A percentile compares a stretch with the other conserved stretches of the same genome.
Evolutionary conservation across 2,329 filamentous ascomycete species (phyloP).

Genomic region (Phaeosphaeriaceae sp.): DNA sequence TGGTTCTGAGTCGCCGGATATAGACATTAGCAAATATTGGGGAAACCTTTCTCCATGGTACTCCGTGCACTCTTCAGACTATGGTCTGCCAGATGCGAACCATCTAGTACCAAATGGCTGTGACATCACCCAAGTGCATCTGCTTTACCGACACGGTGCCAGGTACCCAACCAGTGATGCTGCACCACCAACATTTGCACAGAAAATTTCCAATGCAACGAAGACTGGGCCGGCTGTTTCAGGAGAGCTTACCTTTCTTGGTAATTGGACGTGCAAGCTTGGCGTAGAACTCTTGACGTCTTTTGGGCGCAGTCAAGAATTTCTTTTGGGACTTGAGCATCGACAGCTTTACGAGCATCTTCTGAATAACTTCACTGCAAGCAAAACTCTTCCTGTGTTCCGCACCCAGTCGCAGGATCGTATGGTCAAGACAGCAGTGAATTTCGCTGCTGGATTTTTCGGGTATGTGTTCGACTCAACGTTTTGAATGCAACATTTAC

Average conservation of each 20-base stretch:
- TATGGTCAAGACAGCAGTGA: conserved; percentile 42
- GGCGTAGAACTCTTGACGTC: conserved; percentile 40
- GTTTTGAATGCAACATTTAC: no score
- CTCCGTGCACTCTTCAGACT: conserved; percentile 35
- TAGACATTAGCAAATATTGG: conserved; percentile 41
- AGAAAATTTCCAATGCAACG: conserved; percentile 34
- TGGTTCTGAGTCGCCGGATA: conserved; percentile 18
- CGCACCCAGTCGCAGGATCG: conserved; percentile 39
- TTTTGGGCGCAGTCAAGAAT: conserved; percentile 46
- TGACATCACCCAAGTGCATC: conserved; percentile 35
- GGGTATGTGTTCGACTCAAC: conserved; percentile 6
- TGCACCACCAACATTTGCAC: conserved; percentile 30
- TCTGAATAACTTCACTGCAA: conserved; percentile 53
- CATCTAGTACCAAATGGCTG: conserved; percentile 35
- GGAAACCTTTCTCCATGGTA: conserved; percentile 41
- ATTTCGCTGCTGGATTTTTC: conserved; percentile 43
- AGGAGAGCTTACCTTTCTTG: conserved; percentile 35
- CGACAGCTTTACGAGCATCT: conserved; percentile 52
- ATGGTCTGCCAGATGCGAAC: conserved; percentile 33
- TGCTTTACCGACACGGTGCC: conserved; percentile 40
- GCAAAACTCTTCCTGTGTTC: conserved; percentile 49
- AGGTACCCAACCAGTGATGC: conserved; percentile 38
- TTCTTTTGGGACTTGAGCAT: conserved; percentile 50
- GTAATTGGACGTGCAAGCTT: conserved; percentile 38
- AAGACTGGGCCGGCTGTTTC: conserved; percentile 31